Conservation (phyloP, 257 asterid species). For the Voacanga thouarsii region DNA sequence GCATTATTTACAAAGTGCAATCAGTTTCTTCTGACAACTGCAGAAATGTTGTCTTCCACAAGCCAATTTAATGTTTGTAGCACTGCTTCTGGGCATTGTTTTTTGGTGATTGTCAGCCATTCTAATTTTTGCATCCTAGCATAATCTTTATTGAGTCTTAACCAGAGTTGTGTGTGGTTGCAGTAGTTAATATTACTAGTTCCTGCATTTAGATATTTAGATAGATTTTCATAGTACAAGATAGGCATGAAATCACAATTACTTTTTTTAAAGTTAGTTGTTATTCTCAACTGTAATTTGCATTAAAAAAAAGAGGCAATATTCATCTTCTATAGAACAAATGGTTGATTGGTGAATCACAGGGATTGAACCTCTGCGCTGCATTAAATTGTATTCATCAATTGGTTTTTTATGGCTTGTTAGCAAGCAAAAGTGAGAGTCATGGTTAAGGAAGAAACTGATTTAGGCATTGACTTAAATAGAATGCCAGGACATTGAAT, state of each 20-base stretch:
- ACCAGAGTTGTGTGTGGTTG: neutral
- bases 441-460: neutral
- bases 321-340: no score
- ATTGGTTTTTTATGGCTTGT: neutral
- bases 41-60: neutral
- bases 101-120: neutral
- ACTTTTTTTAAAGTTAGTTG: neutral
- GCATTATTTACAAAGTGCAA: neutral
- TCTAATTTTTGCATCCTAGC: neutral
- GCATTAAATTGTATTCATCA: neutral
- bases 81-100: neutral
- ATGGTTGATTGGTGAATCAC: neutral
- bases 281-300: neutral
- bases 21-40: neutral
- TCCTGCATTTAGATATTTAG: no score
- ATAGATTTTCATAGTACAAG: neutral
- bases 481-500: neutral
- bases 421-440: neutral
- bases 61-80: neutral
- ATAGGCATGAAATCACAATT: neutral
- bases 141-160: neutral
- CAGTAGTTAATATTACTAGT: neutral
- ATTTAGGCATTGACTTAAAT: neutral
- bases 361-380: neutral
- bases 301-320: neutral